Conservation (phyloP, 1,284 basidiomycete species). For the Apiotrichum veenhuisii region DNA sequence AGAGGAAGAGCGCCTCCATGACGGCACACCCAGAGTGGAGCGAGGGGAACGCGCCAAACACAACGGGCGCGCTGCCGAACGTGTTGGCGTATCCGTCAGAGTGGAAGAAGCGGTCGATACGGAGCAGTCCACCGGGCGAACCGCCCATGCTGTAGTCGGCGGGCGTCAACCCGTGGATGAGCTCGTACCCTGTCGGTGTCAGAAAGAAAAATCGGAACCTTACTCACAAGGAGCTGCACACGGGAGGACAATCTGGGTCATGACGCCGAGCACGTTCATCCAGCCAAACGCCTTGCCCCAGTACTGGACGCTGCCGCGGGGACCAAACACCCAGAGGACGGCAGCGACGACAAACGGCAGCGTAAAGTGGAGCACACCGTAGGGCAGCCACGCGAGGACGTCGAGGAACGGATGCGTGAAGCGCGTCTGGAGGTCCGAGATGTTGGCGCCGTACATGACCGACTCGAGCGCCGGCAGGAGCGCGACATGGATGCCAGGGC, state of each 20-base stretch:
- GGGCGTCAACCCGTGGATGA: conserved; percentile 92
- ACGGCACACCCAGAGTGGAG: conserved; percentile 89
- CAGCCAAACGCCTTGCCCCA: conserved; percentile 90
- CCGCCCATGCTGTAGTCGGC: conserved; percentile 89
- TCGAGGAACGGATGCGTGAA: conserved; percentile 90
- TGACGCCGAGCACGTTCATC: conserved; percentile 85
- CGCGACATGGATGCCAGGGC: conserved; percentile 84
- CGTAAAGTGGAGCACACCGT: conserved; percentile 86
- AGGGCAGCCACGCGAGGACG: conserved; percentile 91
- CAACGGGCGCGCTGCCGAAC: conserved; percentile 84
- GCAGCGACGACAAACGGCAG: conserved; percentile 75
- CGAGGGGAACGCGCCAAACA: conserved; percentile 95
- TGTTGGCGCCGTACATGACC: conserved; percentile 93
- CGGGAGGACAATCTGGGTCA: conserved; percentile 84
- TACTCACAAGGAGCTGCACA: conserved; percentile 77
- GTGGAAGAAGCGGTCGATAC: conserved; percentile 87
- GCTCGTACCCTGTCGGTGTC: conserved; percentile 76
- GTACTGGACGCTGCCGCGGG: conserved; percentile 73
- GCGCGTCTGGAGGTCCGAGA: conserved; percentile 90
- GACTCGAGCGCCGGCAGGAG: conserved; percentile 91
- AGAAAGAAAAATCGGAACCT: background rate
- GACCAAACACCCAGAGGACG: conserved; percentile 73
- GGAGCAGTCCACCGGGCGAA: conserved; percentile 84
- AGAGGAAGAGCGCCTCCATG: conserved; percentile 86
- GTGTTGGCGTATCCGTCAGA: conserved; percentile 70